Evolutionary conservation across 345 rosid genomes (phyloP).

Genomic region (Dipteronia sinensis): DNA sequence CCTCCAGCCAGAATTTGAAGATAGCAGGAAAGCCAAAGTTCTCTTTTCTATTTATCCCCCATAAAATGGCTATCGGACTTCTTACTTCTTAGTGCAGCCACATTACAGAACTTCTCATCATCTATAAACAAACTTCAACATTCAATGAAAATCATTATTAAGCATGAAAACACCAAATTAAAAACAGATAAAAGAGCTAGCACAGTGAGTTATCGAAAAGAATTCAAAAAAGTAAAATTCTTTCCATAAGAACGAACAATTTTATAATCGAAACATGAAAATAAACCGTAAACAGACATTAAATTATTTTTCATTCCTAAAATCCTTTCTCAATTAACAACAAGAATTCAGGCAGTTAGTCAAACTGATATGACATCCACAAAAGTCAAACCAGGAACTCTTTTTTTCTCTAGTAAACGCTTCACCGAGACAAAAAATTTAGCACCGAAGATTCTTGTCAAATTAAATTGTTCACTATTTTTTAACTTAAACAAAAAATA

Average conservation of each 20-base stretch:
- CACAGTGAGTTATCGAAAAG: no score
- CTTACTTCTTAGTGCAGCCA: neutral
- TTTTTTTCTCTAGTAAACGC: neutral
- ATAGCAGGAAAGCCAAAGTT: neutral
- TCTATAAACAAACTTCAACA: no score
- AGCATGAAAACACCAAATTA: neutral
- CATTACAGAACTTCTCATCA: neutral
- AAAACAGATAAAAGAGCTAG: neutral
- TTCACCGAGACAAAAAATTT: neutral
- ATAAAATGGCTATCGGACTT: neutral
- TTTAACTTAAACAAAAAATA: neutral
- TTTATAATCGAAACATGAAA: neutral
- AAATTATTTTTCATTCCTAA: neutral
- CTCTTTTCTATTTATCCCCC: no score
- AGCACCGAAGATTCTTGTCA: neutral
- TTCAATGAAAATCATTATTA: neutral
- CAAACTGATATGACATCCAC: neutral
- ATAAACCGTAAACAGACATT: neutral
- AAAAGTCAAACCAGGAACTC: constrained; percentile 8
- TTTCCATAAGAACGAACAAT: neutral
- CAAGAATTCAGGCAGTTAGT: neutral
- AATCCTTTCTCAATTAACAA: neutral
- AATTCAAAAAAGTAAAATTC: no score
- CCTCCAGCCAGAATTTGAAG: constrained; percentile 1
- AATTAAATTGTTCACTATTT: neutral